Conservation (phyloP, 345 rosid species). For the Hypericum perforatum region DNA sequence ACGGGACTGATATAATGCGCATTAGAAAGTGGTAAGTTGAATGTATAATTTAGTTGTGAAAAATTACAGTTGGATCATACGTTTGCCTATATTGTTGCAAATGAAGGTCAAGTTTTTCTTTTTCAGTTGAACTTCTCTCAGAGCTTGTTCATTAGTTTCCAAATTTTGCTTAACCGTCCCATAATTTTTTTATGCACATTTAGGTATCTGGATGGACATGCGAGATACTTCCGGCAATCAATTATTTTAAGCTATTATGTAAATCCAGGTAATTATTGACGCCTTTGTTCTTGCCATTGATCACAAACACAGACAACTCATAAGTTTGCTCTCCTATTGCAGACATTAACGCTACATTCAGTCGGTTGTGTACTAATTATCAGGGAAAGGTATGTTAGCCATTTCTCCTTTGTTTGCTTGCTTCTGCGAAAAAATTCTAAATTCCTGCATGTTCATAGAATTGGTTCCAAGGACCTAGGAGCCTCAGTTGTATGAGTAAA, state of each 20-base stretch:
- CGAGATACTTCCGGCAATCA: slow-evolving; percentile 67
- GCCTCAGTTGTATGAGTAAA: too few relatives aligned
- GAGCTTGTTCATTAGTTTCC: too few relatives aligned
- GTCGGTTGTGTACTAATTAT: slow-evolving; percentile 53
- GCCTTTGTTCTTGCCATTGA: neutral
- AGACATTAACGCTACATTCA: slow-evolving; percentile 80
- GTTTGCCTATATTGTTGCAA: neutral
- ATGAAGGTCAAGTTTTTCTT: neutral
- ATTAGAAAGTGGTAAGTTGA: slow-evolving; percentile 59
- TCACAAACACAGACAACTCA: slow-evolving; percentile 7
- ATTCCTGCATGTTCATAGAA: too few relatives aligned
- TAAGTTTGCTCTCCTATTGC: slow-evolving; percentile 18
- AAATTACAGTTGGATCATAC: neutral
- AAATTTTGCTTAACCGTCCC: too few relatives aligned
- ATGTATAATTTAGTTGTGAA: neutral
- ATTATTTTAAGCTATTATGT: slow-evolving; percentile 62
- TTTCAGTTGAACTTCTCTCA: slow-evolving; percentile 6
- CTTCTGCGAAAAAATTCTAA: neutral
- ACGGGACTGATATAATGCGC: slow-evolving; percentile 83
- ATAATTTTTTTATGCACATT: slow-evolving; percentile 11
- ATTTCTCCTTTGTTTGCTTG: slow-evolving; percentile 7
- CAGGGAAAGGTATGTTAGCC: slow-evolving; percentile 61
- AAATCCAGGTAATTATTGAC: slow-evolving; percentile 54
- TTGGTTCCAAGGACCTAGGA: too few relatives aligned
- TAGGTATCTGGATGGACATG: slow-evolving; percentile 82